These are phyloP conservation scores for Curvularia verruculosa DNA, from an alignment of 2,329 filamentous ascomycete genomes.

Conservation along the genomic window DNA sequence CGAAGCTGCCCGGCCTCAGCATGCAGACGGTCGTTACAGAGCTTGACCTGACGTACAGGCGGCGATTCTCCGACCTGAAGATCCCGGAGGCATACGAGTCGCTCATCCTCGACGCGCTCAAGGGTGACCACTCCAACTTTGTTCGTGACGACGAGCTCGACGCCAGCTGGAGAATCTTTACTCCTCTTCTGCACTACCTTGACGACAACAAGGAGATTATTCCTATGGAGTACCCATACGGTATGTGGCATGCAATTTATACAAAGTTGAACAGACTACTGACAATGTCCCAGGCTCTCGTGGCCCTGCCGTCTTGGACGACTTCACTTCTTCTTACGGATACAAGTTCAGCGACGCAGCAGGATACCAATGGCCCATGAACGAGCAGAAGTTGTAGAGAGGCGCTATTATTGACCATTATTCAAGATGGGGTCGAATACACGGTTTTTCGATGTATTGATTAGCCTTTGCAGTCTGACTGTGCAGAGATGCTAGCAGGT, in stretches of 20 bases:
- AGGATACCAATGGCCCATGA: constrained; percentile 51
- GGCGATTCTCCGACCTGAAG: constrained; percentile 98
- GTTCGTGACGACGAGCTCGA: constrained; percentile 74
- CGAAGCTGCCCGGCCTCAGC: constrained; percentile 94
- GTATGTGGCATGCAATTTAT: constrained; percentile 60
- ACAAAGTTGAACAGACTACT: constrained; percentile 18
- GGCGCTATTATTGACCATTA: constrained; percentile 18
- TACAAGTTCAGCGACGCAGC: constrained; percentile 99
- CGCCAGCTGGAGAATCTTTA: constrained; percentile 98
- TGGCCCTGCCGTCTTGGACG: constrained; percentile 92
- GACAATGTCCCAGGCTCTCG: constrained; percentile 75
- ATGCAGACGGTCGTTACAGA: constrained; percentile 99
- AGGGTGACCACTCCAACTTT: constrained; percentile 99
- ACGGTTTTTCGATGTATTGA: constrained; percentile 14
- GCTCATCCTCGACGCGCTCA: constrained; percentile 93
- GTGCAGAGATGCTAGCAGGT: constrained; percentile 6
- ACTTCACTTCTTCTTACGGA: constrained; percentile 96
- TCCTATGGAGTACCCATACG: constrained; percentile 99
- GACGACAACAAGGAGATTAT: constrained; percentile 99
- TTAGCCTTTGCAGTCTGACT: constrained; percentile 6
- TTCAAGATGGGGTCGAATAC: constrained; percentile 18
- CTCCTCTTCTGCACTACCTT: constrained; percentile 94
- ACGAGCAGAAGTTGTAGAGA: constrained; percentile 46
- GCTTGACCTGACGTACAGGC: constrained; percentile 95
- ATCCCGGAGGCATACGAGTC: constrained; percentile 99